A percentile compares a stretch with the other conserved stretches of the same genome.
These are phyloP conservation scores for Coprinopsis strossmayeri DNA, from an alignment of 768 basidiomycete genomes.

Conservation along the genomic window DNA sequence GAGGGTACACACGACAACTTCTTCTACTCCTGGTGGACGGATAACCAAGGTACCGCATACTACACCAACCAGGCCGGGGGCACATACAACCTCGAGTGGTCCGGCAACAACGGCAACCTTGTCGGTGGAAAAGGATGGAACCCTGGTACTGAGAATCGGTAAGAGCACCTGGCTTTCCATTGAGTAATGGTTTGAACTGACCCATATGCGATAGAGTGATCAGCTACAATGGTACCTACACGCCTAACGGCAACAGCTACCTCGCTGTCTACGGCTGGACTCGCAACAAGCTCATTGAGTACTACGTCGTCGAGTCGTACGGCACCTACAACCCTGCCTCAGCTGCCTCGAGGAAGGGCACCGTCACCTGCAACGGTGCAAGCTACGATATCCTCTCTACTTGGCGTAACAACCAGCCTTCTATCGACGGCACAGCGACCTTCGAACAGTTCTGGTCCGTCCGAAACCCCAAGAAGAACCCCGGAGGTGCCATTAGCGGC, in stretches of 20 bases:
- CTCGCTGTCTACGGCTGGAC: conserved; percentile 45
- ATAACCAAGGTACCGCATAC: conserved; percentile 21
- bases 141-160: conserved; percentile 22
- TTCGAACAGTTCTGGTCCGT: conserved; percentile 44
- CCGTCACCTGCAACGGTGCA: conserved; percentile 34
- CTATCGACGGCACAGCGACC: conserved; percentile 36
- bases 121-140: conserved; percentile 35
- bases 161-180: not conserved
- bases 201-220: conserved; percentile 22
- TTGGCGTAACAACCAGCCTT: conserved; percentile 32
- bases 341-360: conserved; percentile 26
- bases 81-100: conserved; percentile 27
- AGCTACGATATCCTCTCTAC: conserved; percentile 36
- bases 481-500: conserved; percentile 23
- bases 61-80: conserved; percentile 23
- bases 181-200: not conserved
- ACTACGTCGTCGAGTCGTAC: conserved; percentile 39
- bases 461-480: conserved; percentile 24
- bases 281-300: conserved; percentile 38
- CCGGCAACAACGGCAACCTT: conserved; percentile 25
- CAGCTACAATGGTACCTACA: conserved; percentile 28
- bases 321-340: conserved; percentile 35
- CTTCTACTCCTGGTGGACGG: conserved; percentile 33
- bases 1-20: conserved; percentile 25
- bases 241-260: conserved; percentile 34